Evolutionary conservation across 2,329 filamentous ascomycete species (phyloP), one percentile per base, ranked within the genome.

Genomic region (Aspergillus bombycis): DNA sequence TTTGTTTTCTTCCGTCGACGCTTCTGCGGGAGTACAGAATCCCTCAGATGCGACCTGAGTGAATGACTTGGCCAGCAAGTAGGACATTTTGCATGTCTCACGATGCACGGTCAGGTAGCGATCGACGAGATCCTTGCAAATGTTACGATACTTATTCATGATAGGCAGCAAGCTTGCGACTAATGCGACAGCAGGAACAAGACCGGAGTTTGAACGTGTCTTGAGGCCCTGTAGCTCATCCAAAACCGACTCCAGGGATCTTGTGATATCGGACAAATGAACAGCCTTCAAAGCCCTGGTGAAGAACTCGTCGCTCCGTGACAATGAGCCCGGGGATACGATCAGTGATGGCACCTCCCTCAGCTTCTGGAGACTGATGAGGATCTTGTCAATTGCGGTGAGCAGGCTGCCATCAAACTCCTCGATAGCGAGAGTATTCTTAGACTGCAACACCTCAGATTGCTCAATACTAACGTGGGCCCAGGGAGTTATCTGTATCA

Each of bases 21-120:
- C 90, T 71, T 98, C 94, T 26, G 91, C 85, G 0, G 95, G 95
- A 23, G 89, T 92, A 75, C 95, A 99, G 82, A 98, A 98, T 2
- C 95, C 95, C 75, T 96, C 89, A 0, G 88, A 86, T 1, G 91
- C 89, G 57, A 99, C 86, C 63, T 93, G 89, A 1, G 87, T 86
- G 75, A 97, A 97, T 0, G 89, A 87, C 57, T 89, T 92, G 38
- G 89, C 87, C 52, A 99, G 84, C 16, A 89, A 86, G 74, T 91
- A 90, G 0, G 91, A 88, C 74, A 96, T 86, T 69, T 91, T 90
- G 70, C 89, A 90, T 2, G 88, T 88, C 14, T 91, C 85, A 11
- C 85, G 82, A 73, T 98, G 92, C 9, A 94, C 80, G 1, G 83
- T 80, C 1, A 87, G 79, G 64, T 90, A 88, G 32, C 86, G 83